These are phyloP conservation scores for Pichia ethanolica DNA, from an alignment of 805 yeast genomes.

Conservation along the genomic window DNA sequence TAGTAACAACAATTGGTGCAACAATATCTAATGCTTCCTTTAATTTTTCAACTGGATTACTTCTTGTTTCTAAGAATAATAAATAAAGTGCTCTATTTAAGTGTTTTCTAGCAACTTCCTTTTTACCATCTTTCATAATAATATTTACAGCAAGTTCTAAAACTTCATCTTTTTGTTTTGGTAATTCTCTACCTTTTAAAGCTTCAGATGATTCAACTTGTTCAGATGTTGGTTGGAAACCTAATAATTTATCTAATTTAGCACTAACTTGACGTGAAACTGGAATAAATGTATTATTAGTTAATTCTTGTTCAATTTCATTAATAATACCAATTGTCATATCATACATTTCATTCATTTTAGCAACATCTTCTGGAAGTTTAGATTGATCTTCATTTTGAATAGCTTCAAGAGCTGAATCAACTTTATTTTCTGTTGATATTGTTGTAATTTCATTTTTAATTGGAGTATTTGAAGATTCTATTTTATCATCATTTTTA, in stretches of 20 bases:
- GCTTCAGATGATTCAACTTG: slow-evolving; percentile 53
- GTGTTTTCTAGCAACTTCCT: slow-evolving; percentile 66
- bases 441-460: neutral
- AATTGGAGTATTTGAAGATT: neutral
- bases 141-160: slow-evolving; percentile 73
- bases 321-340: slow-evolving; percentile 21
- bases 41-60: slow-evolving; percentile 73
- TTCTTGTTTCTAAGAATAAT: slow-evolving; percentile 61
- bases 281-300: slow-evolving; percentile 18
- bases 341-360: slow-evolving; percentile 26
- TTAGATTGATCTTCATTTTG: slow-evolving; percentile 19
- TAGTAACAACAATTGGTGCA: slow-evolving; percentile 78
- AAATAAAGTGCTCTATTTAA: slow-evolving; percentile 75
- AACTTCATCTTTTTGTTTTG: slow-evolving; percentile 58
- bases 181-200: slow-evolving; percentile 47
- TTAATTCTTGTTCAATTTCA: slow-evolving; percentile 24
- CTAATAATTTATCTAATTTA: slow-evolving; percentile 17
- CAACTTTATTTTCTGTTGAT: neutral
- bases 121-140: slow-evolving; percentile 90
- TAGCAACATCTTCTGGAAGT: slow-evolving; percentile 15
- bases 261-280: slow-evolving; percentile 12
- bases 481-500: neutral
- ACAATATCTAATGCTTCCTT: slow-evolving; percentile 69
- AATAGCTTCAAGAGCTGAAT: slow-evolving; percentile 10
- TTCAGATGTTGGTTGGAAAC: slow-evolving; percentile 53